Conservation (phyloP, 257 asterid species). For the Plectranthus barbatus region DNA sequence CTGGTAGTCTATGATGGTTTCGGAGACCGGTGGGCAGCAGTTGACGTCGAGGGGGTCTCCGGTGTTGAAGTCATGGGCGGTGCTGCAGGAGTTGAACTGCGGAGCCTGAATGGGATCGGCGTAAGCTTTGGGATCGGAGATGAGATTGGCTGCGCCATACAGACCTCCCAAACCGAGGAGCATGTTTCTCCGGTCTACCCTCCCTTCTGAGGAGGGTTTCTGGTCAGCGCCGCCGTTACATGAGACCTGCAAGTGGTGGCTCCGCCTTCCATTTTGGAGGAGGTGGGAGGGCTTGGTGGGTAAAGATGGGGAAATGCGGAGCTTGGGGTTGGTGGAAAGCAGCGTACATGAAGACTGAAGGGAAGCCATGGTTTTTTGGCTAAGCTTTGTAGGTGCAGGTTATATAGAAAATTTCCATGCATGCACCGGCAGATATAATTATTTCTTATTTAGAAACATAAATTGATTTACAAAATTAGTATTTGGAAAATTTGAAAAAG, state of each 20-base stretch:
- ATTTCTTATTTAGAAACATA: no score
- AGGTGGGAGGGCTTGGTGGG: conserved; percentile 21
- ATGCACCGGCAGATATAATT: no score
- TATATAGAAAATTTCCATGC: no score
- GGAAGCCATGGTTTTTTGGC: conserved; percentile 14
- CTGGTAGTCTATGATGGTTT: neutral
- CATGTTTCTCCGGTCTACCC: conserved; percentile 31
- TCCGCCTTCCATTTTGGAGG: neutral
- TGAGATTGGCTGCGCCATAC: conserved; percentile 25
- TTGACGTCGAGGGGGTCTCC: conserved; percentile 5
- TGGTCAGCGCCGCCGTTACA: conserved; percentile 11
- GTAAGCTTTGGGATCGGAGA: conserved; percentile 1
- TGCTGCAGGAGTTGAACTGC: conserved; percentile 22
- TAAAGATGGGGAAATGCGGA: neutral
- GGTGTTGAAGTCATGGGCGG: neutral
- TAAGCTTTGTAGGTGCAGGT: no score
- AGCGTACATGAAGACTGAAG: conserved; percentile 11
- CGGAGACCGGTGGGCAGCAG: neutral
- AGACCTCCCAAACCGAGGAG: conserved; percentile 27
- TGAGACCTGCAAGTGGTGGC: conserved; percentile 19
- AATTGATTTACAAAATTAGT: no score
- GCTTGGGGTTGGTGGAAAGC: neutral
- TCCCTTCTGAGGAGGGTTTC: neutral
- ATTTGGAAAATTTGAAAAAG: no score
- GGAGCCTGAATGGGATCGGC: conserved; percentile 29